These are phyloP conservation scores for Glomus cerebriforme DNA, from an alignment of 192 early-diverging fungal species.

Conservation along the genomic window DNA sequence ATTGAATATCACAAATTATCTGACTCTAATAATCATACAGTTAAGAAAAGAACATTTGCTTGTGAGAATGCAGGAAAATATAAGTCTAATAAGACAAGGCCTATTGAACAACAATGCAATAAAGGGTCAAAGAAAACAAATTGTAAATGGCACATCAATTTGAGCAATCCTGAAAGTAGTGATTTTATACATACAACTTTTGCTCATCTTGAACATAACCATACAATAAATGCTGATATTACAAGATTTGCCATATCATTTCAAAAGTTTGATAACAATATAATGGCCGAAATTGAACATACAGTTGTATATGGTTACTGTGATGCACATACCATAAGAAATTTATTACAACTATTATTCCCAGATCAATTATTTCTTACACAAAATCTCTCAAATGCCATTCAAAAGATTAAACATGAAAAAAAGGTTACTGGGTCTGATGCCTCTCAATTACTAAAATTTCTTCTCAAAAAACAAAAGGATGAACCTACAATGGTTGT, in stretches of 20 bases:
- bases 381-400: background rate
- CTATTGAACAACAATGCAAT: too few relatives aligned
- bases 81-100: too few relatives aligned
- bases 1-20: background rate
- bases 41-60: too few relatives aligned
- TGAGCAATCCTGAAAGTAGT: background rate
- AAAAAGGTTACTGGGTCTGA: background rate
- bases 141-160: background rate
- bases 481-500: background rate
- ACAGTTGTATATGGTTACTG: background rate
- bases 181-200: background rate
- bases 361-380: background rate
- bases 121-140: too few relatives aligned
- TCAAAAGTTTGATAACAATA: background rate
- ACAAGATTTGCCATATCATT: background rate
- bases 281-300: background rate
- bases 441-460: background rate
- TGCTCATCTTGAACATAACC: background rate
- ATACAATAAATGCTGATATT: background rate
- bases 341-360: background rate
- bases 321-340: background rate
- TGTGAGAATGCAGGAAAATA: too few relatives aligned
- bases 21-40: too few relatives aligned
- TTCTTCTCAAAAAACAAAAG: background rate
- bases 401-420: conserved; percentile 2